These are phyloP conservation scores for Triticum turgidum DNA, from an alignment of 176 grass and related monocot genomes.

Conservation along the genomic window DNA sequence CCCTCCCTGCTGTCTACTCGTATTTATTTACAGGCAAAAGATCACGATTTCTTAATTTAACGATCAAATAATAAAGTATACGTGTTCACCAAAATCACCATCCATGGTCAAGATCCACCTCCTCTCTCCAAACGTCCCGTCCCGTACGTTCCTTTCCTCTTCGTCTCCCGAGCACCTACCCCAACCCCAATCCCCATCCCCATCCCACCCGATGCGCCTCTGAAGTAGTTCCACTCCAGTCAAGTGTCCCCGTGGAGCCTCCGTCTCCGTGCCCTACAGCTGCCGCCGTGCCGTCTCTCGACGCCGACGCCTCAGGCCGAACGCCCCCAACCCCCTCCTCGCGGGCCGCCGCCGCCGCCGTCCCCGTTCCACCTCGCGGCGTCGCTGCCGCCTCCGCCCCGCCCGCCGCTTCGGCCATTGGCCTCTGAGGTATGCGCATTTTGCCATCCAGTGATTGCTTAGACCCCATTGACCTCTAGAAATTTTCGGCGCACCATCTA, in stretches of 20 bases:
- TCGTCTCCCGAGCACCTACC: neutral
- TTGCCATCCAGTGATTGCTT: neutral
- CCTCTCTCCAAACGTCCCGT: neutral
- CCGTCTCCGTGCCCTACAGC: neutral
- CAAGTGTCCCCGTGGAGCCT: neutral
- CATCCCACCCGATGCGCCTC: constrained; percentile 1
- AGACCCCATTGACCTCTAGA: neutral
- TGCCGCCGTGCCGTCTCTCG: neutral
- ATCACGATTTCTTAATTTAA: neutral
- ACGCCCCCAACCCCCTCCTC: neutral
- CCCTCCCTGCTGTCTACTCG: neutral
- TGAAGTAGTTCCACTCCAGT: neutral
- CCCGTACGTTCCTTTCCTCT: constrained; percentile 3
- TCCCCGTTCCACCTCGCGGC: neutral
- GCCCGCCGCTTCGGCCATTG: neutral
- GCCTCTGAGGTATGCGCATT: neutral
- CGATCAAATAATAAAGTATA: neutral
- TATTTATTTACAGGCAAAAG: neutral
- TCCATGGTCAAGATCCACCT: neutral
- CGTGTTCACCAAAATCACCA: neutral
- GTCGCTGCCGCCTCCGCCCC: neutral
- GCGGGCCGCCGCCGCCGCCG: neutral
- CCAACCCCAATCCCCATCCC: neutral
- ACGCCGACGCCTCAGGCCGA: neutral
- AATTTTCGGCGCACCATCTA: neutral